A percentile compares a stretch with the other conserved stretches of the same genome.
Evolutionary conservation across 805 yeast species (phyloP).

Genomic region (Metschnikowia bowlesiae): DNA sequence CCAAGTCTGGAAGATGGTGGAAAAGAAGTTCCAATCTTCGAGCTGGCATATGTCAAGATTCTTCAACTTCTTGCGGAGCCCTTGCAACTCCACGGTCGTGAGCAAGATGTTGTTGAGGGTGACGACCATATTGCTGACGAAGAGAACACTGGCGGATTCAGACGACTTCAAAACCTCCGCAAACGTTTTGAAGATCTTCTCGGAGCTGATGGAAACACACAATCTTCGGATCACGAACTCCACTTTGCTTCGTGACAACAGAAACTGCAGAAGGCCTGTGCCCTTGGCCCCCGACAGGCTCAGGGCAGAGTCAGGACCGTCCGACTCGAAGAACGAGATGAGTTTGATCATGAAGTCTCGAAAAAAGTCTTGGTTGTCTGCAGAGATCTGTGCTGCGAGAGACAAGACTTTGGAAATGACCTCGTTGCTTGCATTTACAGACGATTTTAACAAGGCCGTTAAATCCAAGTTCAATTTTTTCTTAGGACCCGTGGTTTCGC

Average conservation of each 20-base stretch:
- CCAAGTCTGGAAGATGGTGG: conserved; percentile 83
- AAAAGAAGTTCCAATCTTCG: conserved; percentile 67
- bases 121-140: conserved; percentile 77
- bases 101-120: conserved; percentile 81
- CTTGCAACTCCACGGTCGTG: conserved; percentile 75
- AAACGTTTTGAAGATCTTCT: conserved; percentile 73
- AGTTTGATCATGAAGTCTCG: conserved; percentile 70
- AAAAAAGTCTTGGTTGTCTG: conserved; percentile 72
- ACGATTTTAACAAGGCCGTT: conserved; percentile 70
- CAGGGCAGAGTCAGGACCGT: conserved; percentile 26
- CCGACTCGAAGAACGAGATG: conserved; percentile 63
- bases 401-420: conserved; percentile 73
- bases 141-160: conserved; percentile 56
- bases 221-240: conserved; percentile 80
- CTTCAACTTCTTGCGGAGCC: conserved; percentile 62
- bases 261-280: conserved; percentile 2
- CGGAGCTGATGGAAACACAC: conserved; percentile 76
- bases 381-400: conserved; percentile 69
- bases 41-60: conserved; percentile 46
- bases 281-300: neutral
- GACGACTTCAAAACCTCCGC: conserved; percentile 62
- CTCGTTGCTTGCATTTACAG: conserved; percentile 63
- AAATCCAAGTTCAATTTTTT: conserved; percentile 44
- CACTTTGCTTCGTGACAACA: conserved; percentile 51
- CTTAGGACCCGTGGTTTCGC: conserved; percentile 6